A percentile compares a stretch with the other conserved stretches of the same genome.
phyloP scores from a whole-genome alignment of 148 eudicot species.

The Pouteria glomerata region DNA sequence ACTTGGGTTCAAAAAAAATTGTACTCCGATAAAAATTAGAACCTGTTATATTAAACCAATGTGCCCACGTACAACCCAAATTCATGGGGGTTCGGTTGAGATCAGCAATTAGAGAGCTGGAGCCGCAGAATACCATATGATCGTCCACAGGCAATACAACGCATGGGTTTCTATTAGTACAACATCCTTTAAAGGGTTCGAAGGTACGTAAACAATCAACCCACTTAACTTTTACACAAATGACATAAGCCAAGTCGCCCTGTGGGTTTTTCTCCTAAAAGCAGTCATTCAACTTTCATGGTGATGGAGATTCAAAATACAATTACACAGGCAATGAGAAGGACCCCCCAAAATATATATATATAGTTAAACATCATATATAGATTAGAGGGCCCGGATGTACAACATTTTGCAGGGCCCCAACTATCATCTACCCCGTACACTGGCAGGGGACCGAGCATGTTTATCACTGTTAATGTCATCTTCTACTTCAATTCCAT shows the following conservation, averaged over 20 bases:
- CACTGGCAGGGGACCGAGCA: conserved; percentile 35
- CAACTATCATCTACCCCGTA: conserved; percentile 33
- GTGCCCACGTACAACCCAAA: too few relatives aligned
- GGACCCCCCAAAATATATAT: too few relatives aligned
- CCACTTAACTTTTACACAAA: conserved; percentile 30
- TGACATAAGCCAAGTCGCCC: conserved; percentile 12
- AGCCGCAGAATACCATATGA: too few relatives aligned
- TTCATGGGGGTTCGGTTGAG: too few relatives aligned
- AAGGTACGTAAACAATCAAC: conserved; percentile 3
- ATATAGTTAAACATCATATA: too few relatives aligned
- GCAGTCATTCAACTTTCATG: background rate
- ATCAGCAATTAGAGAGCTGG: too few relatives aligned
- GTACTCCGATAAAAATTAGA: too few relatives aligned
- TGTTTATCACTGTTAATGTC: conserved; percentile 52
- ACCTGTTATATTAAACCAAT: too few relatives aligned
- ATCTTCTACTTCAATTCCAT: conserved; percentile 64
- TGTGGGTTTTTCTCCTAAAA: background rate
- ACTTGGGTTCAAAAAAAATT: too few relatives aligned
- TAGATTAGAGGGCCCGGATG: too few relatives aligned
- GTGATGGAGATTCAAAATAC: background rate
- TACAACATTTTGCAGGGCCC: background rate
- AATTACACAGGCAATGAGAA: background rate
- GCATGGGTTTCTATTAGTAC: too few relatives aligned
- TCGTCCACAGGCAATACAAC: background rate
- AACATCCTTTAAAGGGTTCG: too few relatives aligned